A percentile compares a stretch with the other conserved stretches of the same genome.
Evolutionary conservation across 306 rosid species (phyloP).

Genomic region (Ceratonia siliqua): DNA sequence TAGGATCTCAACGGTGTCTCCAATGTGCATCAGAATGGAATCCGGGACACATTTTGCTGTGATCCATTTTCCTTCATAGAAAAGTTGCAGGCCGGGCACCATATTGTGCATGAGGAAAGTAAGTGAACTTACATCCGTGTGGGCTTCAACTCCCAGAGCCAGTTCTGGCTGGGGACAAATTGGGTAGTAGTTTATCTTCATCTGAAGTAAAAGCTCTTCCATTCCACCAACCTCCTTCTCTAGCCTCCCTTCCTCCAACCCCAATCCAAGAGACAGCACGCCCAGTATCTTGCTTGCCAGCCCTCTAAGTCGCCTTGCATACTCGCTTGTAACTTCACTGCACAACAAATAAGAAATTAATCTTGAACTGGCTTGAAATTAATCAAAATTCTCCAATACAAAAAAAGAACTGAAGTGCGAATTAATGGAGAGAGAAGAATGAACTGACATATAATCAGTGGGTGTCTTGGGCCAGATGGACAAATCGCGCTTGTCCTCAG

Average conservation of each 20-base stretch:
- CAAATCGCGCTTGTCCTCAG: slow-evolving; percentile 65
- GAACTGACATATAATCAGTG: slow-evolving; percentile 46
- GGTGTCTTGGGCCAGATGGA: slow-evolving; percentile 79
- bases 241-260: slow-evolving; percentile 69
- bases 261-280: slow-evolving; percentile 60
- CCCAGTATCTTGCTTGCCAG: slow-evolving; percentile 59
- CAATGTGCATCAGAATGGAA: slow-evolving; percentile 83
- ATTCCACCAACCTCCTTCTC: slow-evolving; percentile 83
- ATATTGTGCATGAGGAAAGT: slow-evolving; percentile 86
- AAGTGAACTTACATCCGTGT: slow-evolving; percentile 77
- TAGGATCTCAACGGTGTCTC: slow-evolving; percentile 80
- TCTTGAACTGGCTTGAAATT: no score
- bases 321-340: slow-evolving; percentile 71
- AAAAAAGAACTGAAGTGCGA: no score
- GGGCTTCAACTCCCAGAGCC: slow-evolving; percentile 88
- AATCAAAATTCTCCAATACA: no score
- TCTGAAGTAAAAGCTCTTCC: slow-evolving; percentile 75
- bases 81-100: slow-evolving; percentile 91
- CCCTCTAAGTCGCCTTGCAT: slow-evolving; percentile 58
- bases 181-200: slow-evolving; percentile 89
- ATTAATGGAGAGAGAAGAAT: no score
- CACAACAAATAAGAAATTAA: no score
- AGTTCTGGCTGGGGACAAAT: slow-evolving; percentile 86
- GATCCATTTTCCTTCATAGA: slow-evolving; percentile 67
- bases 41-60: slow-evolving; percentile 76